These are phyloP conservation scores for Hymenoscyphus albidus DNA, from an alignment of 2,329 filamentous ascomycete genomes.

Conservation along the genomic window DNA sequence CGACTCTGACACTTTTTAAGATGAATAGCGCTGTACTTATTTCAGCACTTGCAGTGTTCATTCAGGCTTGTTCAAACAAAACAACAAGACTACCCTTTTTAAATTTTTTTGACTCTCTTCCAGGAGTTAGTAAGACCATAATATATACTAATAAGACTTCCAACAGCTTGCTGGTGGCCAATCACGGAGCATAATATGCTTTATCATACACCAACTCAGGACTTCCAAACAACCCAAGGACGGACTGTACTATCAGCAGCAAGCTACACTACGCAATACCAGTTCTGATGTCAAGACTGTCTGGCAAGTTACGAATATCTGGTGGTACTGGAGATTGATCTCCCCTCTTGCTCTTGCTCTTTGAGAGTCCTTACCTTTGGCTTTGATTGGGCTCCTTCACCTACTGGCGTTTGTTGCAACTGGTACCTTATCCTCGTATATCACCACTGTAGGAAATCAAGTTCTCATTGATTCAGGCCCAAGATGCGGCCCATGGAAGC, in stretches of 20 bases:
- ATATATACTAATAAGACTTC: no score
- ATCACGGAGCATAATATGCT: neutral
- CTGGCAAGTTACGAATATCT: neutral
- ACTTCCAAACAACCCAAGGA: neutral
- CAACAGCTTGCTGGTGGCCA: neutral
- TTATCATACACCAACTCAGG: neutral
- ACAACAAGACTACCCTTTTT: no score
- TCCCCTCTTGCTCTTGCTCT: neutral
- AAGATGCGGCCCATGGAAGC: neutral
- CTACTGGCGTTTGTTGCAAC: neutral
- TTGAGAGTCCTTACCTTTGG: neutral
- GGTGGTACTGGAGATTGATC: neutral
- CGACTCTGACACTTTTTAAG: no score
- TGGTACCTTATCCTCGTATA: neutral
- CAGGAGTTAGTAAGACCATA: no score
- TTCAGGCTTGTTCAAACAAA: no score
- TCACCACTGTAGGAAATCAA: neutral
- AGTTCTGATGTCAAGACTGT: neutral
- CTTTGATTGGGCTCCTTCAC: neutral
- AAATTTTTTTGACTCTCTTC: no score
- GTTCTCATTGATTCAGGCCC: neutral
- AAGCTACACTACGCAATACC: neutral
- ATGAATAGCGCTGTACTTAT: no score
- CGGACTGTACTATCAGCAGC: neutral
- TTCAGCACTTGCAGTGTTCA: no score